These are phyloP conservation scores for Hypoxylon sp. DNA, from an alignment of 2,329 filamentous ascomycete species.

Conservation along the genomic window DNA sequence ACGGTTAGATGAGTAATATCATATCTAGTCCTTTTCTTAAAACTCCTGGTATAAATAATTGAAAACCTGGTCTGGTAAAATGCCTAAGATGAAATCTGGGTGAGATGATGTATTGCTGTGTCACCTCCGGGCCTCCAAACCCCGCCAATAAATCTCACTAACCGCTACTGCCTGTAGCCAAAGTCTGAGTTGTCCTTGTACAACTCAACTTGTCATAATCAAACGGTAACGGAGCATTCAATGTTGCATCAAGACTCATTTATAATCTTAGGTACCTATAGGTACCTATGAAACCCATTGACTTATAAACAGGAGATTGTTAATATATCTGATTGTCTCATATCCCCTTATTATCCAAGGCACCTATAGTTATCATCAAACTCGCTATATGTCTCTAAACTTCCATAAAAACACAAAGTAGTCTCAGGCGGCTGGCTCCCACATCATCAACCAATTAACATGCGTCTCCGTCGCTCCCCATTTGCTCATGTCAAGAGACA, in stretches of 20 bases:
- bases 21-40: background rate
- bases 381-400: background rate
- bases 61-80: background rate
- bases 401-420: background rate
- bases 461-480: conserved; percentile 49
- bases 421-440: conserved; percentile 36
- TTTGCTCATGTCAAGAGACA: conserved; percentile 48
- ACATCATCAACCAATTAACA: conserved; percentile 48
- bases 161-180: too few species aligned
- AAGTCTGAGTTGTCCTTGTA: conserved; percentile 3
- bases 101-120: conserved; percentile 11
- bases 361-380: too few species aligned
- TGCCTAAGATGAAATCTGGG: background rate
- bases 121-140: background rate
- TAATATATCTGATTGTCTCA: too few species aligned
- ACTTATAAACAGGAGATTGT: too few species aligned
- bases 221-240: background rate
- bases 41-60: background rate
- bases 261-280: too few species aligned
- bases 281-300: too few species aligned
- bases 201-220: conserved; percentile 8
- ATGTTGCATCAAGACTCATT: background rate
- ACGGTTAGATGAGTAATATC: background rate
- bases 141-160: conserved; percentile 8
- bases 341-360: too few species aligned